Evolutionary conservation across 495 filamentous ascomycete species (phyloP), one percentile per base, ranked within the genome.

Genomic region (Usnea hakonensis): DNA sequence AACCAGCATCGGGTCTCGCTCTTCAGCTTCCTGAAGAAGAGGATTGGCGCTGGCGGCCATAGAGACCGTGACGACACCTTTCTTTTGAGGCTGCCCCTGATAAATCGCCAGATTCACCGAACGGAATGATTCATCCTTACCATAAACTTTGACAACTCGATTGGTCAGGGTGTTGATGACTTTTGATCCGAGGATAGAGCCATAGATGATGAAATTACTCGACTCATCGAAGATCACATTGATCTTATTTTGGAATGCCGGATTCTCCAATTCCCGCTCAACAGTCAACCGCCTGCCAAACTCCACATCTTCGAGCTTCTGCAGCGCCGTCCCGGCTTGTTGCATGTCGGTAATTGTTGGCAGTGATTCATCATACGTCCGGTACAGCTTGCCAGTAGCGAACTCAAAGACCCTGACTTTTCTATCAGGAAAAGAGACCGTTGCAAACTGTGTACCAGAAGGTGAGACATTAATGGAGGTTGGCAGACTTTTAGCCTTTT

Each of bases 41-140:
- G 94, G 94, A 70, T 99, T 99, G 65, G 81, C 85, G 54, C 88
- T 91, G 3, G 94, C 95, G 4, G 94, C 94, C 94, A 99, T 99
- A 44, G 90, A 91, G n/a, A 99, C 87, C 1, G 95, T 97, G 17
- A 92, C 87, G 10, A 97, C 76, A 7, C 87, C 87, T 71, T 97
- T 97, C 72, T 90, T 91, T 68, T 91, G 87, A 0, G 94, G 95
- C 64, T 90, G 88, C 55, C 94, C 94, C 77, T 99, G 94, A 71
- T 97, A 99, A n/a, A 99, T 71, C 19, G 88, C 83, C 3, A 99
- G 76, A 64, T 89, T 87, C 53, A 97, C 74, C 1, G 91, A 80
- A 32, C 94, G 84, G 70, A 96, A 87, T 41, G 88, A 84, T 65
- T 99, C 94, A 55, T 97, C 95, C 62, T 85, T 86, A 37, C 87